These are phyloP conservation scores for Boehmeria nivea DNA, from an alignment of 306 rosid genomes.

Conservation along the genomic window DNA sequence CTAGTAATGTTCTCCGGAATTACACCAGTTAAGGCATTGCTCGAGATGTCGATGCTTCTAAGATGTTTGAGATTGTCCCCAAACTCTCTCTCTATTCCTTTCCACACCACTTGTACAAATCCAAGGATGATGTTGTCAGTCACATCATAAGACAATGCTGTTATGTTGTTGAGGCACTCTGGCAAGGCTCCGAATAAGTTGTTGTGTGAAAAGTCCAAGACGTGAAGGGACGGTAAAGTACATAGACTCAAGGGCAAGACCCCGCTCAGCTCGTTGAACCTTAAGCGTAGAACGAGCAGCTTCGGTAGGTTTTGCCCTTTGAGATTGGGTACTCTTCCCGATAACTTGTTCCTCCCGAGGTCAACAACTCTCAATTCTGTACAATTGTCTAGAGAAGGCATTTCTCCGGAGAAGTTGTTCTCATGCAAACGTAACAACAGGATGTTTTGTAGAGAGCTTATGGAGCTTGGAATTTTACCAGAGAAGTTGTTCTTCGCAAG, in stretches of 20 bases:
- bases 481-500: conserved; percentile 11
- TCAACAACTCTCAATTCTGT: conserved; percentile 12
- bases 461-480: conserved; percentile 7
- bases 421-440: background rate
- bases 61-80: background rate
- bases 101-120: conserved; percentile 14
- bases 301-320: conserved; percentile 6
- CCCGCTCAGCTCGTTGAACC: conserved; percentile 14
- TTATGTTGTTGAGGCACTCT: conserved; percentile 9
- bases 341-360: conserved; percentile 13
- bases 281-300: conserved; percentile 3
- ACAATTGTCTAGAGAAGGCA: conserved; percentile 23
- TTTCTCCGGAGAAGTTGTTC: conserved; percentile 16
- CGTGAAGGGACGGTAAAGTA: background rate
- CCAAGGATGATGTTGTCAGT: background rate
- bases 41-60: conserved; percentile 27
- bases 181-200: conserved; percentile 12
- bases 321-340: conserved; percentile 18
- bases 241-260: conserved; percentile 13
- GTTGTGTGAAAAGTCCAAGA: conserved; percentile 17
- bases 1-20: conserved; percentile 18
- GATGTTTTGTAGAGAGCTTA: conserved; percentile 1
- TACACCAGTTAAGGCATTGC: conserved; percentile 17
- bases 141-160: conserved; percentile 1
- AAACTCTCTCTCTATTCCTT: conserved; percentile 12